Base-by-base conservation (phyloP, 2,329 filamentous ascomycete genomes). In the Arthrobotrys entomopaga region DNA sequence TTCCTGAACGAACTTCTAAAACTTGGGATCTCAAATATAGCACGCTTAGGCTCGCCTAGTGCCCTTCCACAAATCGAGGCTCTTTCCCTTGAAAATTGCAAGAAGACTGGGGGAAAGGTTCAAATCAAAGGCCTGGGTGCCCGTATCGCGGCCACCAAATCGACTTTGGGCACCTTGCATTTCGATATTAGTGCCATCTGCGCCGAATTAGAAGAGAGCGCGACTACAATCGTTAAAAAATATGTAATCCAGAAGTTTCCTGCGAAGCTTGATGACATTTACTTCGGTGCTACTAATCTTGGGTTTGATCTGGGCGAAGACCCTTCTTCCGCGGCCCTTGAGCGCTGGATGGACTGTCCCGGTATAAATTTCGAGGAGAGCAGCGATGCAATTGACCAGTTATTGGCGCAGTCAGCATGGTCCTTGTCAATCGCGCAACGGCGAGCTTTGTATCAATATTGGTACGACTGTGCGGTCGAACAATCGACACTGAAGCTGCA, bases 1-100 rank as follows among this genome's bases (percentile, higher is more conserved):
- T 82, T 91, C 0, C 82, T 91, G 0, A 86, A 90, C 76, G 85
- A 89, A 67, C 79, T 91, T 0, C 60, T 87, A 0, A 81, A 86
- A 5, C 82, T 81, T 1, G 82, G 82, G 0, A 79, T 86, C 2
- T 76, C 79, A 0, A 82, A 86, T 6, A 83, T 91, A 29, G 84
- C 91, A 22, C 87, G 89, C 0, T 86, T 91, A 4, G 89, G 89
- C 0, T 59, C 61, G 6, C 84, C 83, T 0, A 84, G 84, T 13
- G 87, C 84, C 0, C 86, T 87, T 65, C 87, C 86, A 0, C 83
- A 86, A 24, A 77, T 91, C 0, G 78, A 69, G 24, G 54, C 8
- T 8, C 43, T 73, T 3, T 56, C 69, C 0, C 63, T 73, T 16
- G 69, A 73, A 10, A 66, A 60, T 8, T 50, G 52, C 6, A 65